A percentile compares a stretch with the other conserved stretches of the same genome.
These are phyloP conservation scores for Thelephora ganbajun DNA, from an alignment of 768 basidiomycete genomes.

Conservation along the genomic window DNA sequence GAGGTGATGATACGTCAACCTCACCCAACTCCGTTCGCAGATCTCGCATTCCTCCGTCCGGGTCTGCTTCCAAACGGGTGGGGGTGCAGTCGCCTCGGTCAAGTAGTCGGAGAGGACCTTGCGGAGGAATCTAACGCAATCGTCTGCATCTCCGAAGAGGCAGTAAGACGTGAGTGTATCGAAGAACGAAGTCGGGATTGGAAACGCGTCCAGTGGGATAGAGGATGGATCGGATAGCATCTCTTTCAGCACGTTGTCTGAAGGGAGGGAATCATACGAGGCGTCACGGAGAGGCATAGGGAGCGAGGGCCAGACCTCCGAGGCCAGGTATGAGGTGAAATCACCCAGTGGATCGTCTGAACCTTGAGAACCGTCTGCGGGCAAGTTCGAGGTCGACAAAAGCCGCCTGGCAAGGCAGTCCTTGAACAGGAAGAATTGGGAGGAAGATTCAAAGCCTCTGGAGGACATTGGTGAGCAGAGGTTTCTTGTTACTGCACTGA, in stretches of 20 bases:
- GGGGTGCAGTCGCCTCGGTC: constrained; percentile 31
- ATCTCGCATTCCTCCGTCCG: constrained; percentile 43
- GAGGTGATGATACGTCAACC: constrained; percentile 48
- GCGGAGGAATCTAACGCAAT: constrained; percentile 24
- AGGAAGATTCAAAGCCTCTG: not conserved
- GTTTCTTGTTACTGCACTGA: too few relatives aligned
- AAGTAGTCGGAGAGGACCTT: constrained; percentile 28
- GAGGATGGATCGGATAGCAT: constrained; percentile 11
- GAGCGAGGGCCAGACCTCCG: constrained; percentile 33
- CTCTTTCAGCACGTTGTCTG: constrained; percentile 20
- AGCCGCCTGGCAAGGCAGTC: constrained; percentile 30
- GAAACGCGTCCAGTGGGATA: constrained; percentile 16
- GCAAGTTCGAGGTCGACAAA: constrained; percentile 16
- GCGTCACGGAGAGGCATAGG: constrained; percentile 22
- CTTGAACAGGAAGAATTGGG: constrained; percentile 22
- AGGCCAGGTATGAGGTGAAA: constrained; percentile 36
- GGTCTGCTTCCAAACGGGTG: constrained; percentile 38
- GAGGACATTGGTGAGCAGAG: too few relatives aligned
- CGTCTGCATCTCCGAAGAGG: constrained; percentile 27
- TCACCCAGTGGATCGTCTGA: constrained; percentile 25
- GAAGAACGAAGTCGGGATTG: constrained; percentile 25
- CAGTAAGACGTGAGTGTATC: constrained; percentile 41
- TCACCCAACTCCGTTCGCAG: constrained; percentile 38
- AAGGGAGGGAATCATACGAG: constrained; percentile 23
- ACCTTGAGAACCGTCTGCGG: constrained; percentile 13